phyloP scores from a whole-genome alignment of 495 filamentous ascomycete genomes.

The Podospora fimiseda region DNA sequence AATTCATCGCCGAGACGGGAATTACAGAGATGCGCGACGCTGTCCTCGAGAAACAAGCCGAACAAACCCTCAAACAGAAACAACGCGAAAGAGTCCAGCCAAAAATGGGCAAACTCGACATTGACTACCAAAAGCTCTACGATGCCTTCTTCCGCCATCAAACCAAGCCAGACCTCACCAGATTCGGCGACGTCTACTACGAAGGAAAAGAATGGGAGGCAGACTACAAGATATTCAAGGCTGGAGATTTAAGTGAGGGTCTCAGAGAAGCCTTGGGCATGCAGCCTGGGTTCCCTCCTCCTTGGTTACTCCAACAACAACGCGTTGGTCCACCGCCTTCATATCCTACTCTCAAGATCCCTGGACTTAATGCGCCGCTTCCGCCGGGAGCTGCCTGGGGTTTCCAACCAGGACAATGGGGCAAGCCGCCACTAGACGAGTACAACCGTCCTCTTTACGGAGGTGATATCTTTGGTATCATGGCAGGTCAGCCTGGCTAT shows the following conservation, averaged over 20 bases:
- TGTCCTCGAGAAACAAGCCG: slow-evolving; percentile 88
- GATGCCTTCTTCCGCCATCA: slow-evolving; percentile 98
- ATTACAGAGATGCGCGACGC: slow-evolving; percentile 98
- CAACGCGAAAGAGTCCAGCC: slow-evolving; percentile 90
- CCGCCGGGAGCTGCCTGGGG: slow-evolving; percentile 94
- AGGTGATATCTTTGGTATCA: slow-evolving; percentile 85
- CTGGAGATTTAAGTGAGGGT: slow-evolving; percentile 84
- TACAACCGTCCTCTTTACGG: slow-evolving; percentile 85
- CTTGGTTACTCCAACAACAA: slow-evolving; percentile 96
- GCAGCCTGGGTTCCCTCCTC: slow-evolving; percentile 85
- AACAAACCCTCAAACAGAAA: slow-evolving; percentile 86
- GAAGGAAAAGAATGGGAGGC: slow-evolving; percentile 98
- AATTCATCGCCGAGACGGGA: slow-evolving; percentile 96
- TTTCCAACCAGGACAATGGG: slow-evolving; percentile 91
- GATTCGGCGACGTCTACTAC: slow-evolving; percentile 96
- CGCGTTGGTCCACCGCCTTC: slow-evolving; percentile 87
- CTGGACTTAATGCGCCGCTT: slow-evolving; percentile 90
- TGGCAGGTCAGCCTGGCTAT: slow-evolving; percentile 48
- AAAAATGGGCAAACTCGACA: slow-evolving; percentile 95
- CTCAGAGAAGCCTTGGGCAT: slow-evolving; percentile 92
- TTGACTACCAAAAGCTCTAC: slow-evolving; percentile 96
- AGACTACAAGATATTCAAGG: slow-evolving; percentile 79
- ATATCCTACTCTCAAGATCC: slow-evolving; percentile 87
- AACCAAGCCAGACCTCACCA: slow-evolving; percentile 87
- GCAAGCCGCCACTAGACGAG: slow-evolving; percentile 91